Evolutionary conservation across 2,329 filamentous ascomycete species (phyloP).

Genomic region (Fusarium pilosicola): DNA sequence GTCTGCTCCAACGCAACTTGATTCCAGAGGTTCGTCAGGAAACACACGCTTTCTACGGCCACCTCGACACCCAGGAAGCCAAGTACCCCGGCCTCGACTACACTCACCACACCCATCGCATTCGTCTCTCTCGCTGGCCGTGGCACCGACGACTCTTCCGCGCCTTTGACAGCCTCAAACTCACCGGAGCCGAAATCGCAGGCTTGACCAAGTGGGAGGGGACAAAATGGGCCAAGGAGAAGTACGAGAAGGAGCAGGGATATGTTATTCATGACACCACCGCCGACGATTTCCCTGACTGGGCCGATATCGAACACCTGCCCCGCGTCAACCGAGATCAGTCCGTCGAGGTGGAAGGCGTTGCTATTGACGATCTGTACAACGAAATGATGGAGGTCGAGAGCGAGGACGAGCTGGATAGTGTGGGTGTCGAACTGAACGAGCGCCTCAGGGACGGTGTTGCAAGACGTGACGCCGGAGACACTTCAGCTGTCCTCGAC

Average conservation of each 20-base stretch:
- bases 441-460: slow-evolving; percentile 72
- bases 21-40: slow-evolving; percentile 83
- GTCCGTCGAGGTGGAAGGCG: slow-evolving; percentile 24
- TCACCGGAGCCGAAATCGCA: slow-evolving; percentile 77
- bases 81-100: slow-evolving; percentile 87
- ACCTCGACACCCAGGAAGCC: slow-evolving; percentile 81
- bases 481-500: slow-evolving; percentile 68
- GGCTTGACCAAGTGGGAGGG: slow-evolving; percentile 84
- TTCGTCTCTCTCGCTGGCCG: slow-evolving; percentile 79
- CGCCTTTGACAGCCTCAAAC: slow-evolving; percentile 74
- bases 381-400: slow-evolving; percentile 59
- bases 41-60: slow-evolving; percentile 81
- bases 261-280: slow-evolving; percentile 77
- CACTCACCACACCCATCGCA: slow-evolving; percentile 75
- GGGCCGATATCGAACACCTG: slow-evolving; percentile 50
- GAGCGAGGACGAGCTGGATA: slow-evolving; percentile 61
- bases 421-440: slow-evolving; percentile 71
- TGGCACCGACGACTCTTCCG: slow-evolving; percentile 82
- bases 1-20: slow-evolving; percentile 74
- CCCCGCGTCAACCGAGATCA: slow-evolving; percentile 26
- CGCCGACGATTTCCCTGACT: slow-evolving; percentile 72
- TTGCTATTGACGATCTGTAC: slow-evolving; percentile 42
- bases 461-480: slow-evolving; percentile 70
- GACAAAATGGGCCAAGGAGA: slow-evolving; percentile 83
- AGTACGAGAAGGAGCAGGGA: slow-evolving; percentile 80